These are phyloP conservation scores for Fragaria ananassa DNA, from an alignment of 306 rosid genomes.

Conservation along the genomic window DNA sequence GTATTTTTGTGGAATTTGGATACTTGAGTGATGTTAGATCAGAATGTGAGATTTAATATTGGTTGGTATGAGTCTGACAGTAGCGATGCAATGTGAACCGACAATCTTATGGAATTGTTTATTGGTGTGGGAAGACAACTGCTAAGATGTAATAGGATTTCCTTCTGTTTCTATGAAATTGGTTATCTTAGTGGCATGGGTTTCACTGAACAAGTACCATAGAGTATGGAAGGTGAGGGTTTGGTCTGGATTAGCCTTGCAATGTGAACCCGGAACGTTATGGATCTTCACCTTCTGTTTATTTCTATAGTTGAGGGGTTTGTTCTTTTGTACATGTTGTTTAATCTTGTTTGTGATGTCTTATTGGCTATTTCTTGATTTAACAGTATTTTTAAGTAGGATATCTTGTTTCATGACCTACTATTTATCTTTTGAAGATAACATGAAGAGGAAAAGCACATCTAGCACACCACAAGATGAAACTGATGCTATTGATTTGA, in stretches of 20 bases:
- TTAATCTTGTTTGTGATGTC: neutral
- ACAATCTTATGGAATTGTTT: neutral
- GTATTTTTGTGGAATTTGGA: neutral
- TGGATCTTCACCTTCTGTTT: neutral
- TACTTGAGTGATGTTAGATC: neutral
- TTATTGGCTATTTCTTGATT: neutral
- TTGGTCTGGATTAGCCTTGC: neutral
- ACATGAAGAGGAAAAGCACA: neutral
- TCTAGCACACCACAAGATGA: neutral
- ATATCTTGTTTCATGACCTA: neutral
- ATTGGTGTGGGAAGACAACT: neutral
- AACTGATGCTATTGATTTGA: neutral
- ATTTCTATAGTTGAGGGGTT: neutral
- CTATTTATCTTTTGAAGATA: neutral
- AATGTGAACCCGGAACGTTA: neutral
- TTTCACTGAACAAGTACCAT: neutral
- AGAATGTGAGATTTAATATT: neutral
- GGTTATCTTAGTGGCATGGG: neutral
- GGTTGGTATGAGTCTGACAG: neutral
- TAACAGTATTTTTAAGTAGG: neutral
- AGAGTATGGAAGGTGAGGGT: neutral
- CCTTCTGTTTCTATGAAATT: neutral
- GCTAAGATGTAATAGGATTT: neutral
- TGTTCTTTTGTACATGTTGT: neutral
- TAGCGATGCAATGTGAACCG: neutral